A percentile compares a stretch with the other conserved stretches of the same genome.
Evolutionary conservation across 2,329 filamentous ascomycete genomes (phyloP).

Genomic region (Aspergillus sp.): DNA sequence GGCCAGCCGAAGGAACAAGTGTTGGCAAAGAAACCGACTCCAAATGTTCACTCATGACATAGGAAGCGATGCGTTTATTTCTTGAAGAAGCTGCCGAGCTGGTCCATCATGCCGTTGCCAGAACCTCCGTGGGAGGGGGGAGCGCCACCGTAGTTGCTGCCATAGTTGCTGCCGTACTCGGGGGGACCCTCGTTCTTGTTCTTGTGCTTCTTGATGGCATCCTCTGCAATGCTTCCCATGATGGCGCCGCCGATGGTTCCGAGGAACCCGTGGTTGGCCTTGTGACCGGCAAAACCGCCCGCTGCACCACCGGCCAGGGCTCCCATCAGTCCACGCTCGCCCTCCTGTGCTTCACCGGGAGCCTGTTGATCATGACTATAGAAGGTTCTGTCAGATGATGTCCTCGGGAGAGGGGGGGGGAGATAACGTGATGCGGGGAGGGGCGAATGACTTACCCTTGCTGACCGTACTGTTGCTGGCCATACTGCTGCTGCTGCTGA

Average conservation of each 20-base stretch:
- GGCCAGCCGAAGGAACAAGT: constrained; percentile 8
- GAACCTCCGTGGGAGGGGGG: constrained; percentile 16
- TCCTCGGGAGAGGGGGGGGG: background rate
- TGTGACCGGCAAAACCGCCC: constrained; percentile 47
- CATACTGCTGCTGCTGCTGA: constrained; percentile 19
- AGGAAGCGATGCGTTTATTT: constrained; percentile 24
- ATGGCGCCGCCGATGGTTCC: constrained; percentile 49
- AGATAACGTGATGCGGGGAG: background rate
- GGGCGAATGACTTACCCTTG: constrained; percentile 19
- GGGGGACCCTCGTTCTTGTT: constrained; percentile 31
- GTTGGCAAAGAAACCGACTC: background rate
- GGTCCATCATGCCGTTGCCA: constrained; percentile 27
- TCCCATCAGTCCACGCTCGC: constrained; percentile 47
- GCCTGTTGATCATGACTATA: constrained; percentile 26
- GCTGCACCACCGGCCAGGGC: constrained; percentile 46
- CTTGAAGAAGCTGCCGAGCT: constrained; percentile 38
- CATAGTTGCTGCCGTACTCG: constrained; percentile 13
- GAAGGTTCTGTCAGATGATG: constrained; percentile 12
- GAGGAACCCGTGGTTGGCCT: constrained; percentile 48
- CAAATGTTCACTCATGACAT: background rate
- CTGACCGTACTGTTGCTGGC: constrained; percentile 16
- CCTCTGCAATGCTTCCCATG: constrained; percentile 45
- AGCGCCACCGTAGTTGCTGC: constrained; percentile 15
- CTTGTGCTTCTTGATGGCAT: constrained; percentile 44
- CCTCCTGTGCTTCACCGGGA: constrained; percentile 40